Evolutionary conservation across 2,329 filamentous ascomycete genomes (phyloP).

Genomic region (Colletotrichum scovillei): DNA sequence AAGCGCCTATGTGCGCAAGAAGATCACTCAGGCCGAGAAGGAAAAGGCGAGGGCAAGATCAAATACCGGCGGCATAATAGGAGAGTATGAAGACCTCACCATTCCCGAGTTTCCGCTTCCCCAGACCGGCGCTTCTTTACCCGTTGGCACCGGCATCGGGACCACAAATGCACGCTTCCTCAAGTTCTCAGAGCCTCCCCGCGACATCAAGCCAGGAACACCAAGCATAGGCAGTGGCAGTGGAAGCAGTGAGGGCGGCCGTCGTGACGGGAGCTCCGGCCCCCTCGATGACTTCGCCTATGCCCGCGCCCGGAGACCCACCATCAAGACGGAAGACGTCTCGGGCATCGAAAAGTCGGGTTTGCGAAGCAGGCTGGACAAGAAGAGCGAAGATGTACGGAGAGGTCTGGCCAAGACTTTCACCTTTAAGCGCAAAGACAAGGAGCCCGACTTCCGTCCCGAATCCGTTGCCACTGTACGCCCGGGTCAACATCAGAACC

Average conservation of each 20-base stretch:
- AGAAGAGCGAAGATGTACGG: conserved; percentile 65
- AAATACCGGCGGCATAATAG: conserved; percentile 41
- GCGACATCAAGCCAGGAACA: conserved; percentile 43
- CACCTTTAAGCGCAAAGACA: conserved; percentile 60
- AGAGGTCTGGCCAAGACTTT: conserved; percentile 66
- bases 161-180: conserved; percentile 57
- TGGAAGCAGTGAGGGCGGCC: conserved; percentile 49
- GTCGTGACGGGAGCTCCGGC: conserved; percentile 43
- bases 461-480: conserved; percentile 53
- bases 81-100: conserved; percentile 50
- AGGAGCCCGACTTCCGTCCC: conserved; percentile 49
- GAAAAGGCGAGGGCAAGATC: conserved; percentile 50
- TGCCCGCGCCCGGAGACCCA: conserved; percentile 54
- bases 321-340: conserved; percentile 60
- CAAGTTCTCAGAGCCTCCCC: conserved; percentile 55
- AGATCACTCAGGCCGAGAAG: conserved; percentile 62
- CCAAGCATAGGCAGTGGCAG: conserved; percentile 51
- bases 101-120: conserved; percentile 52
- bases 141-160: conserved; percentile 50
- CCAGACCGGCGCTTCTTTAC: conserved; percentile 45
- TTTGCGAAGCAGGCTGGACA: conserved; percentile 63
- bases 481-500: conserved; percentile 32
- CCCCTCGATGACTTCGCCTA: conserved; percentile 57
- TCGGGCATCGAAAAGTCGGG: conserved; percentile 67
- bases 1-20: conserved; percentile 69